phyloP scores from a whole-genome alignment of 257 asterid genomes.

The Rauvolfia tetraphylla region DNA sequence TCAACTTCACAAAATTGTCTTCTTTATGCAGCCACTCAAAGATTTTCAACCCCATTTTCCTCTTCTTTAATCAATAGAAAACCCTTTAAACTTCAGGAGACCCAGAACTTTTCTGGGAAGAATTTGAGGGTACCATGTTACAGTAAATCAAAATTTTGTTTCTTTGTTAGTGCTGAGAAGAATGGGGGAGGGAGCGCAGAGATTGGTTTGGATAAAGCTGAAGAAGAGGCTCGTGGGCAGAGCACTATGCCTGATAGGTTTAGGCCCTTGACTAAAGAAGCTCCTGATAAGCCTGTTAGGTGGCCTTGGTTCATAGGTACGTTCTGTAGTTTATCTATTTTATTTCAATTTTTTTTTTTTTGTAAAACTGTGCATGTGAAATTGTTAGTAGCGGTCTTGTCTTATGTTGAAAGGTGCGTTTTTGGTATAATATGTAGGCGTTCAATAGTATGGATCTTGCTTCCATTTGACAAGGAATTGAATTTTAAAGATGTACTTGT shows the following conservation, averaged over 20 bases:
- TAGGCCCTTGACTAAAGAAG: conserved; percentile 70
- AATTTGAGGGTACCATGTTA: conserved; percentile 21
- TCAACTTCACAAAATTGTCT: conserved; percentile 16
- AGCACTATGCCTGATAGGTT: conserved; percentile 88
- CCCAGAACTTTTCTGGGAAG: conserved; percentile 29
- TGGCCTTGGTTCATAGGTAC: conserved; percentile 85
- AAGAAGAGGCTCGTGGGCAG: conserved; percentile 53
- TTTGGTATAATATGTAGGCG: not conserved
- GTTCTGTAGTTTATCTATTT: not conserved
- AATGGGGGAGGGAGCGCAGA: conserved; percentile 21
- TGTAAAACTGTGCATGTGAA: not conserved
- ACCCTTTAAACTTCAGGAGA: conserved; percentile 25
- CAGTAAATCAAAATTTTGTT: conserved; percentile 23
- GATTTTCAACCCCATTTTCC: conserved; percentile 12
- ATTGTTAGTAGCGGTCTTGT: not conserved
- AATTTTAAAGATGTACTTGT: not conserved
- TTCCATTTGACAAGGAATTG: not conserved
- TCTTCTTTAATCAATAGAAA: conserved; percentile 20
- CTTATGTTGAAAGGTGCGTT: not conserved
- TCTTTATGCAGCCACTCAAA: not conserved
- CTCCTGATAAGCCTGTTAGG: conserved; percentile 65
- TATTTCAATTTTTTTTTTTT: not conserved
- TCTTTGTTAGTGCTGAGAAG: conserved; percentile 38
- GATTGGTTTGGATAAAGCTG: conserved; percentile 32
- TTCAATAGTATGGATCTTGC: not conserved